Conservation (phyloP, 1,284 basidiomycete genomes). For the Melampsora abietis-canadensis region DNA sequence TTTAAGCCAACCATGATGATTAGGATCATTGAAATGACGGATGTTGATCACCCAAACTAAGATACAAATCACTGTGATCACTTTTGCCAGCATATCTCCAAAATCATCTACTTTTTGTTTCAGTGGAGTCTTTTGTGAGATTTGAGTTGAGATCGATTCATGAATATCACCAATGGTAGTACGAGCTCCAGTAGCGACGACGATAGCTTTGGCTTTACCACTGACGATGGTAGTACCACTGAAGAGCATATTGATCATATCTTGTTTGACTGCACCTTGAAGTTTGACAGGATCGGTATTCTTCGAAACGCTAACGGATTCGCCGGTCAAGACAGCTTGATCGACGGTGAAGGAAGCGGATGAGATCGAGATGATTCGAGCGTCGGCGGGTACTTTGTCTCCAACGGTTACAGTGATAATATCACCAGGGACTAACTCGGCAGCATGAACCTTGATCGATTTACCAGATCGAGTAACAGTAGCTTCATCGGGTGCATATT, state of each 20-base stretch:
- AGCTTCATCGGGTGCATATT: conserved; percentile 91
- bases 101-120: conserved; percentile 96
- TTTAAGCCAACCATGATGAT: conserved; percentile 80
- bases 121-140: conserved; percentile 85
- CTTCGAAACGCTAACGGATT: conserved; percentile 83
- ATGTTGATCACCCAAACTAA: conserved; percentile 94
- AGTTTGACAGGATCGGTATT: conserved; percentile 66
- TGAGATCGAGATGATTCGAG: conserved; percentile 77
- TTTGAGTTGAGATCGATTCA: conserved; percentile 82
- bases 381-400: conserved; percentile 91
- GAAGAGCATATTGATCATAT: conserved; percentile 92
- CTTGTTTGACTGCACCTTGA: conserved; percentile 80
- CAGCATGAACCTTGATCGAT: conserved; percentile 71
- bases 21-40: conserved; percentile 85
- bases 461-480: conserved; percentile 76
- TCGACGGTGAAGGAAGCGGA: conserved; percentile 89
- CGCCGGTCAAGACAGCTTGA: conserved; percentile 90
- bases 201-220: conserved; percentile 76
- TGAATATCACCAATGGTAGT: conserved; percentile 95
- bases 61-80: conserved; percentile 89
- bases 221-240: conserved; percentile 91
- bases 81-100: conserved; percentile 89
- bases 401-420: conserved; percentile 83
- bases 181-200: conserved; percentile 74
- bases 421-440: conserved; percentile 87